Conservation (phyloP, 768 basidiomycete species). For the Leucosporidium creatinivorum region DNA sequence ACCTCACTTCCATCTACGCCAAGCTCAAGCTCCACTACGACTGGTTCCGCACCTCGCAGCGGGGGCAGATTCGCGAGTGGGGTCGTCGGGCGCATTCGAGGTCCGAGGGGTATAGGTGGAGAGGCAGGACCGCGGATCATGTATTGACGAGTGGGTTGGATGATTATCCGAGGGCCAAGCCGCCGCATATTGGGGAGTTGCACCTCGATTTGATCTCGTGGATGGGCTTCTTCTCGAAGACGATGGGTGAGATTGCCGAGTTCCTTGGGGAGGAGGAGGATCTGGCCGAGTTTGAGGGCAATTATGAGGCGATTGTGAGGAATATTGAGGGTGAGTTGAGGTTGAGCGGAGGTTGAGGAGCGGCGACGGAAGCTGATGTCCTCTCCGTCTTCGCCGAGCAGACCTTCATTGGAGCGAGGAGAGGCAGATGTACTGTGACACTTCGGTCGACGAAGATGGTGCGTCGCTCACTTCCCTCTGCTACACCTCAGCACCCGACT, state of each 20-base stretch:
- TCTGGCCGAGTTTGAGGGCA: slow-evolving; percentile 61
- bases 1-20: slow-evolving; percentile 70
- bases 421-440: slow-evolving; percentile 87
- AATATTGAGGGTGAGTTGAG: slow-evolving; percentile 69
- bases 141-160: slow-evolving; percentile 93
- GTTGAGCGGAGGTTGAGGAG: background rate
- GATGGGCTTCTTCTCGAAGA: slow-evolving; percentile 92
- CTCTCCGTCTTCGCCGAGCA: slow-evolving; percentile 37
- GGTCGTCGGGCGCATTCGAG: slow-evolving; percentile 65
- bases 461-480: slow-evolving; percentile 13
- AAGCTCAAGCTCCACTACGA: slow-evolving; percentile 85
- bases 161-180: slow-evolving; percentile 78
- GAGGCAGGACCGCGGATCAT: slow-evolving; percentile 74
- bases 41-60: slow-evolving; percentile 92
- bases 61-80: slow-evolving; percentile 88
- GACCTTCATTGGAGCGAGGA: slow-evolving; percentile 92
- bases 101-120: slow-evolving; percentile 90
- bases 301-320: slow-evolving; percentile 68
- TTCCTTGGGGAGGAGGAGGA: slow-evolving; percentile 83
- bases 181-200: slow-evolving; percentile 81
- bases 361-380: background rate
- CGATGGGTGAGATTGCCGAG: slow-evolving; percentile 82
- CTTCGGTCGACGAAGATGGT: slow-evolving; percentile 78
- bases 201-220: slow-evolving; percentile 89
- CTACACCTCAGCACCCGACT: background rate